Base-by-base conservation (phyloP, 2,329 filamentous ascomycete species). In the Emergomyces orientalis region DNA sequence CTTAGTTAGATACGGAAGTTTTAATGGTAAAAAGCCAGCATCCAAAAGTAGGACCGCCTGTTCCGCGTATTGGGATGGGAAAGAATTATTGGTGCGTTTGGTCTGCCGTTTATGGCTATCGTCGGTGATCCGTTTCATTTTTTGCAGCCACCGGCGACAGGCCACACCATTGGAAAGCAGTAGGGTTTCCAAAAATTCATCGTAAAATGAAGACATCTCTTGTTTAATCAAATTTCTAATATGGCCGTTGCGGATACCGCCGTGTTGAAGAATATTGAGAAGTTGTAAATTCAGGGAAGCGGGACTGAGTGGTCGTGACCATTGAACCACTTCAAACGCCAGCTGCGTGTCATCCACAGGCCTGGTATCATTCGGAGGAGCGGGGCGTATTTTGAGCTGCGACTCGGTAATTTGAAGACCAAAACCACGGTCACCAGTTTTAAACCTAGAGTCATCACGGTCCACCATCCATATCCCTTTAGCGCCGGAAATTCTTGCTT, bases 391-490 rank as follows among this genome's bases (percentile, higher is more conserved):
- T 68, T 88, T 87, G 45, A 80, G 68, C 64, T 88, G 85, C 27
- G 82, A 85, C 11, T 81, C 73, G 0, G 77, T 79, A 19, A 87
- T 79, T 52, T 83, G 74, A 27, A 87, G 83, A 81, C 83, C 85
- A 11, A 78, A 72, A 2, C 72, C 71, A 27, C 74, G 68, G 14
- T 77, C 70, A 1, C 67, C 67, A 14, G 55, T 13, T 34, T 60
- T 30, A 60, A 49, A 32, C 22, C 61, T 25, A 45, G 70, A 75
- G 68, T 63, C 72, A 67, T 74, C 70, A 3, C 71, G 73, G 62
- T 81, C 81, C 1, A 84, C 75, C 71, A 84, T 81, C 84, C 84
- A 86, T 5, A 87, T 67, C 1, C 85, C 85, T 71, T 87, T 87
- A 0, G 82, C 82, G 1, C 84, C 84, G 22, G 77, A 79, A 62